Evolutionary conservation across 805 yeast genomes (phyloP), one percentile per base, ranked within the genome.

Genomic region (Yamadazyma ubonensis): DNA sequence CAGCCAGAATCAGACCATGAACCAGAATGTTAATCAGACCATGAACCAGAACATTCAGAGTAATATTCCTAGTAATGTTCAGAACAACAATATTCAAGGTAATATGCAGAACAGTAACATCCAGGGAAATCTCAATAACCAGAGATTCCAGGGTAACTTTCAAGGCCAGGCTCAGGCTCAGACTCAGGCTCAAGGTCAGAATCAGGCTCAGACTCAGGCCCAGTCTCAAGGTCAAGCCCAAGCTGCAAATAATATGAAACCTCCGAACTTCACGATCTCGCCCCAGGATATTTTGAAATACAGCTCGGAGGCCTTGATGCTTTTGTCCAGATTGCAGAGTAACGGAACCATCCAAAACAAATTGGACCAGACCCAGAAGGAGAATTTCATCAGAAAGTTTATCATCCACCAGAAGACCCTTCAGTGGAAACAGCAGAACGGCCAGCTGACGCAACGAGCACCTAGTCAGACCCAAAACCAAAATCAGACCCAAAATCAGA

Each of bases 211-310:
- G 54, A 33, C 55, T 46, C 58, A 43, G 25, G 55, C 44, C 20
- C 56, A 44, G 20, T 16, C 9, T n/a, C 51, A 38, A 19, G 15
- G 4, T 6, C 8, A 15, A 3, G 25, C 28, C 36, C 12, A 40
- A 36, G 18, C 26, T 35, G 27, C 46, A 34, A 36, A 28, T 35
- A 35, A 35, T 20, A 35, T 35, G 14, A 54, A 58, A 36, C 59
- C 57, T 3, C 70, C 69, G 4, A 55, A 53, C 42, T 55, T 59
- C 31, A 57, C 51, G 31, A 59, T 65, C 15, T 59, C 68, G 10
- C 65, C 59, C 6, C 70, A 67, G 36, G 75, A 69, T 42, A 54
- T 65, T 29, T 50, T 54, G 44, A 65, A 67, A 48, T 65, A 66
- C 48, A 58, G 61, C 26, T 51, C 61, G 7, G 72, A 65, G 33